Conservation (phyloP, 352 stramenopile species). For the Pythium plurisporium region DNA sequence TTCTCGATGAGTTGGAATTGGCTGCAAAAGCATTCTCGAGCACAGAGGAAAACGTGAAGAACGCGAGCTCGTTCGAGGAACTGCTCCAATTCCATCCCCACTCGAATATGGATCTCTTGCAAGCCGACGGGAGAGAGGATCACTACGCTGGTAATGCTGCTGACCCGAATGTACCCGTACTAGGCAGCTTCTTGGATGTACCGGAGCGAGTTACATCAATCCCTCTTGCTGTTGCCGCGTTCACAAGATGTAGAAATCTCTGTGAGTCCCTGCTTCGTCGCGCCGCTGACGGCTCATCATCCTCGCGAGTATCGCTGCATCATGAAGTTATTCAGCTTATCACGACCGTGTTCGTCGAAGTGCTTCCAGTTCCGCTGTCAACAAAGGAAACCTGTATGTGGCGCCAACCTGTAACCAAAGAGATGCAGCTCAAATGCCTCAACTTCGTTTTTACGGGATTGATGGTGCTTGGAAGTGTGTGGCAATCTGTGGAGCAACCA, state of each 20-base stretch:
- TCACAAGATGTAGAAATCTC: slow-evolving; percentile 72
- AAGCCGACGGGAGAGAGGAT: slow-evolving; percentile 51
- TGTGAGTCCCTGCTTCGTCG: slow-evolving; percentile 78
- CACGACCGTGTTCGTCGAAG: slow-evolving; percentile 75
- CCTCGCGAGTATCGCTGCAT: slow-evolving; percentile 85
- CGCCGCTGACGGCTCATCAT: slow-evolving; percentile 83
- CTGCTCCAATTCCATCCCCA: slow-evolving; percentile 43
- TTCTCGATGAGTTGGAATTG: slow-evolving; percentile 34
- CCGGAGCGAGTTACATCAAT: slow-evolving; percentile 76
- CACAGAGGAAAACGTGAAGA: neutral
- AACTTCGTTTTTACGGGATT: slow-evolving; percentile 69
- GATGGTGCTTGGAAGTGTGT: slow-evolving; percentile 80
- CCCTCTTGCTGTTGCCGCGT: slow-evolving; percentile 65
- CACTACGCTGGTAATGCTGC: slow-evolving; percentile 76
- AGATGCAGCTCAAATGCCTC: slow-evolving; percentile 80
- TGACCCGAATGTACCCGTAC: slow-evolving; percentile 51
- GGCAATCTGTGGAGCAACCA: slow-evolving; percentile 87
- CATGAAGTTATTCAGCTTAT: slow-evolving; percentile 87
- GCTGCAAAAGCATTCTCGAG: slow-evolving; percentile 5
- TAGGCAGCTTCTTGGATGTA: slow-evolving; percentile 84
- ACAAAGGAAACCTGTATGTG: slow-evolving; percentile 55
- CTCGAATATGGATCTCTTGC: slow-evolving; percentile 57
- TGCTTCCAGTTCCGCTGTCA: slow-evolving; percentile 63
- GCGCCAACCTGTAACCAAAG: slow-evolving; percentile 60
- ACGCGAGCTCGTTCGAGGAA: slow-evolving; percentile 25